Evolutionary conservation across 106 monocot genomes (phyloP), one percentile per base, ranked within the genome.

Genomic region (Dendrobium nobile): DNA sequence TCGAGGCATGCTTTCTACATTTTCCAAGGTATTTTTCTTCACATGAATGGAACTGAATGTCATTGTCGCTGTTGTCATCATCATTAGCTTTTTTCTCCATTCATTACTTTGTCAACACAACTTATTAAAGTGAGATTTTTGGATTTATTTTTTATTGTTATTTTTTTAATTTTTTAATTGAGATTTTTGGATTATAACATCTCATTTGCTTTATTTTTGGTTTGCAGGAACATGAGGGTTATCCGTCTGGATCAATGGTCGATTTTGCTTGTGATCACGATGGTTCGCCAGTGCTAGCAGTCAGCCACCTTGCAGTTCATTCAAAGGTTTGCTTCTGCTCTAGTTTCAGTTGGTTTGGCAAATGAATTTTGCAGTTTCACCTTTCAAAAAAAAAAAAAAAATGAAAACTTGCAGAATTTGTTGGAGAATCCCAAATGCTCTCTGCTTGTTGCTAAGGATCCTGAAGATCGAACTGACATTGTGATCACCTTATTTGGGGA

Each of bases 221-320:
- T 82, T 17, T 83, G 19, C 67, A 98, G 94, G 91, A 83, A 33
- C 89, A 92, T 85, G 79, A 82, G 65, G 91, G 94, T 44, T 98
- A 98, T 84, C 97, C 97, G 22, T 92, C 89, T 72, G 97, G 92
- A 84, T 94, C 94, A 72, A 88, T 94, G 94, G 90, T 92, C 82
- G 94, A 98, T 79, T 94, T 89, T 91, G 89, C 97, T 33, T 94
- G 90, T 78, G 86, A 94, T 89, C 64, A 83, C 47, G 89, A 94
- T 80, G 97, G 97, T 41, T 87, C 86, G 27, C 97, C 97, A 54
- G 79, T 98, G 54, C 81, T 94, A 85, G 89, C 97, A 45, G 80
- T 92, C 67, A 98, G 97, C 82, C 91, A 89, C 85, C 83, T 98
- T 65, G 94, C 97, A 47, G 85, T 91, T 70, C 97, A 98, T 80